Evolutionary conservation across 345 rosid genomes (phyloP).

Genomic region (Isatis tinctoria): DNA sequence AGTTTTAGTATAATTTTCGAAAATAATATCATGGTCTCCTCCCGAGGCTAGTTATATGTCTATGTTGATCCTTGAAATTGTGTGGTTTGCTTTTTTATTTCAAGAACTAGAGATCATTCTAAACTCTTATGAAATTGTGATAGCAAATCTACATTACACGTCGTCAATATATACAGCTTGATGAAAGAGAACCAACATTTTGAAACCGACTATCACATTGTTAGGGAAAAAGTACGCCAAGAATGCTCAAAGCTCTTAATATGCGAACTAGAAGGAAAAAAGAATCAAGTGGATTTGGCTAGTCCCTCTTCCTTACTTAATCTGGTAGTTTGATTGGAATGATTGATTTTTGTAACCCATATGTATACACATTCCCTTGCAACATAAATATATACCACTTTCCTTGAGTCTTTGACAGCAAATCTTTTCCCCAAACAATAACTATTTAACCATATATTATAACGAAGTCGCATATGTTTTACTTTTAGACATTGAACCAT

Average conservation of each 20-base stretch:
- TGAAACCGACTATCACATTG: neutral
- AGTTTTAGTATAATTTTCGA: neutral
- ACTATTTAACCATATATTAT: neutral
- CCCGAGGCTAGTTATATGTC: neutral
- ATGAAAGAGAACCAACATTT: neutral
- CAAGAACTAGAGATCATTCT: neutral
- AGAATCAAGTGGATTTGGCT: neutral
- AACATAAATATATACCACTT: neutral
- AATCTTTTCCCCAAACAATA: neutral
- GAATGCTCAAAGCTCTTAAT: neutral
- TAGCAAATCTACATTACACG: neutral
- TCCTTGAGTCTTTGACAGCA: neutral
- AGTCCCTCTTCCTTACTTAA: neutral
- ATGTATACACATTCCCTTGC: neutral
- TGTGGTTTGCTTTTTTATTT: neutral
- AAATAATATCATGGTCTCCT: neutral
- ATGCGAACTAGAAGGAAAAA: neutral
- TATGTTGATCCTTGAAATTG: neutral
- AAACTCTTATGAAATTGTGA: neutral
- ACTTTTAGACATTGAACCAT: conserved; percentile 1
- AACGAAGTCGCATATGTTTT: neutral
- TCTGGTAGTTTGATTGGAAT: neutral
- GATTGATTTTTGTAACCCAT: neutral
- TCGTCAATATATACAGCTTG: neutral
- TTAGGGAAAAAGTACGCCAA: neutral